Evolutionary conservation across 2,329 filamentous ascomycete species (phyloP).

Genomic region (Fusarium sterilihyphosum): DNA sequence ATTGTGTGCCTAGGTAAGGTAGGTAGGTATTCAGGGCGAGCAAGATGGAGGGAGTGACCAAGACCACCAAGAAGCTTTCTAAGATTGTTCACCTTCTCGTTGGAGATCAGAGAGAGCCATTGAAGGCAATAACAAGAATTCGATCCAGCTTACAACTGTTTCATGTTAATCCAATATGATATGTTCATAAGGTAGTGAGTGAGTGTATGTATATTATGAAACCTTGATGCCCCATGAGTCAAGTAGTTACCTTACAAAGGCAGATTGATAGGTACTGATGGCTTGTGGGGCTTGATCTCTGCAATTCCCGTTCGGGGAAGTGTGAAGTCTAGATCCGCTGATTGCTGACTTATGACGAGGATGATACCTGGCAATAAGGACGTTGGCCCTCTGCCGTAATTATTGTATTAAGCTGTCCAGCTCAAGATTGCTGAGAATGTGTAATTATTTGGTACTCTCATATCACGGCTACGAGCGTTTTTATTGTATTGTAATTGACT

Average conservation of each 20-base stretch:
- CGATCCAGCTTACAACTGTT: not conserved
- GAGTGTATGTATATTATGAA: not conserved
- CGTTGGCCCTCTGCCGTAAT: not conserved
- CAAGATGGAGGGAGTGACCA: not conserved
- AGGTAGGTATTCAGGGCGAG: not conserved
- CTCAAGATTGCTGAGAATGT: not conserved
- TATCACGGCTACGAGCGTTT: not conserved
- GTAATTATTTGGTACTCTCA: not conserved
- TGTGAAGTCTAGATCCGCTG: not conserved
- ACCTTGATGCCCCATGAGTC: not conserved
- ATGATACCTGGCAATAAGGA: not conserved
- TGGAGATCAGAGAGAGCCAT: not conserved
- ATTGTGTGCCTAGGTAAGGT: not conserved
- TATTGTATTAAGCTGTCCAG: not conserved
- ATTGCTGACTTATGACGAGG: not conserved
- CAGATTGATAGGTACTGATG: not conserved
- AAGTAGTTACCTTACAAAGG: too few species aligned
- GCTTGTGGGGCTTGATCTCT: not conserved
- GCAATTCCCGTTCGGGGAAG: not conserved
- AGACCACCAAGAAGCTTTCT: not conserved
- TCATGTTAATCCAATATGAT: not conserved
- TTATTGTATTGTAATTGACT: not conserved
- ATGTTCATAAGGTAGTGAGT: too few species aligned
- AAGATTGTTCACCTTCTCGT: not conserved
- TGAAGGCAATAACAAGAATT: not conserved